Percentiles rank a stretch among this genome's conserved stretches.
These are phyloP conservation scores for Phaffomyces antillensis DNA, from an alignment of 805 yeast genomes.

Conservation along the genomic window DNA sequence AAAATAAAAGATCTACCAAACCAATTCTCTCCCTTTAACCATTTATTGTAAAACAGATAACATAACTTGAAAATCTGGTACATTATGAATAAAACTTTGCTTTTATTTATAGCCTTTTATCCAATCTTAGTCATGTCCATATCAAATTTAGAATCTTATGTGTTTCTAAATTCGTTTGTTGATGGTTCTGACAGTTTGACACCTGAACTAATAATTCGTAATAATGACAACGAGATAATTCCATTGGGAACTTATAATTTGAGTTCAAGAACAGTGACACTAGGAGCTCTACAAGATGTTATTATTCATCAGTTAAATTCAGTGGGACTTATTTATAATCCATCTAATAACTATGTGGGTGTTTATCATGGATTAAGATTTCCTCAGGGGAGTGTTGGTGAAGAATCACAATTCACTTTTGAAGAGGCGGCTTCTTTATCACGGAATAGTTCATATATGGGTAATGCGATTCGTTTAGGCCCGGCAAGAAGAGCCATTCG, in stretches of 20 bases:
- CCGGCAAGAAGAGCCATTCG: no score
- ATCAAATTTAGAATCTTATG: background rate
- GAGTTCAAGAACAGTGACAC: background rate
- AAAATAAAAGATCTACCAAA: no score
- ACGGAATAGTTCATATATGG: background rate
- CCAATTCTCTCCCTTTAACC: no score
- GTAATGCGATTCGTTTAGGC: background rate
- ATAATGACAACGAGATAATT: background rate
- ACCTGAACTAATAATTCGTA: background rate
- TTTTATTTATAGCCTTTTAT: background rate
- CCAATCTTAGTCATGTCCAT: background rate
- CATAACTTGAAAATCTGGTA: no score
- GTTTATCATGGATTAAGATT: background rate
- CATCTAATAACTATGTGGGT: background rate
- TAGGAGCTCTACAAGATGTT: background rate
- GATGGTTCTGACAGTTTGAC: background rate
- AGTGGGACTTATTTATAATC: background rate
- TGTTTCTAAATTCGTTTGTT: background rate
- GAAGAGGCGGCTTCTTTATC: background rate
- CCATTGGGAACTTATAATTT: background rate
- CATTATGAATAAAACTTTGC: background rate
- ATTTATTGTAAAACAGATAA: no score
- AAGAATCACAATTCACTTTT: no score
- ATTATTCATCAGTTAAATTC: background rate
- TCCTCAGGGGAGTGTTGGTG: background rate